Base-by-base conservation (phyloP, 805 yeast species). In the Metschnikowia kofuensis region DNA sequence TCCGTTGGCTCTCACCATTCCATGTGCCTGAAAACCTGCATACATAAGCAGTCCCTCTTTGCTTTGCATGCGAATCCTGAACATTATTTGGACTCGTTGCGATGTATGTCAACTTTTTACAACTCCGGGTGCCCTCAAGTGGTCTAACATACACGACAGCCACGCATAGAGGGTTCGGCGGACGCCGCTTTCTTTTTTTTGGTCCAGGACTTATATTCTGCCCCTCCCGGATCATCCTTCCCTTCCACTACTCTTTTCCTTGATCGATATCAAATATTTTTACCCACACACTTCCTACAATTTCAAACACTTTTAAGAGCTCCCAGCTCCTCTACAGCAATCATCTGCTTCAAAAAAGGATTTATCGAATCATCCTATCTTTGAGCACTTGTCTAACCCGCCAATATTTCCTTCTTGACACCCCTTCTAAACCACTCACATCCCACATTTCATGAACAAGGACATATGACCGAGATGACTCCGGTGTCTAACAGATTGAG, bases 401-500 rank as follows among this genome's bases (percentile, higher is more conserved):
- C 31, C 41, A 31, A 26, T 14, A 44, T 44, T 32, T 44, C 42
- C 34, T 37, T 39, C 13, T 29, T 34, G 30, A 28, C 35, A 39
- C 28, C 38, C 13, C 48, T 29, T 31, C 46, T 43, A 29, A 37
- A 43, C 21, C 41, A 29, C 27, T 14, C 46, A 30, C 29, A 15
- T n/a, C 41, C 42, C n/a, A 38, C 37, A 30, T 39, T 45, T 39
- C 35, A 45, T 45, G 48, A 28, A 12, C 43, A 39, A 39, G 26
- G 21, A 12, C 21, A 32, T 16, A 39, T 45, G 38, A 40, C 44
- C 38, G 44, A 30, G 37, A 48, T 51, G 55, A 35, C 51, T 31
- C 44, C 54, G 28, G 45, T 47, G 12, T 47, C 55, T 7, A 46
- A 49, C 42, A 49, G 55, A 47, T 49, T 52, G 31, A 49, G 51